phyloP scores from a whole-genome alignment of 345 rosid genomes.

The Dimocarpus longan region DNA sequence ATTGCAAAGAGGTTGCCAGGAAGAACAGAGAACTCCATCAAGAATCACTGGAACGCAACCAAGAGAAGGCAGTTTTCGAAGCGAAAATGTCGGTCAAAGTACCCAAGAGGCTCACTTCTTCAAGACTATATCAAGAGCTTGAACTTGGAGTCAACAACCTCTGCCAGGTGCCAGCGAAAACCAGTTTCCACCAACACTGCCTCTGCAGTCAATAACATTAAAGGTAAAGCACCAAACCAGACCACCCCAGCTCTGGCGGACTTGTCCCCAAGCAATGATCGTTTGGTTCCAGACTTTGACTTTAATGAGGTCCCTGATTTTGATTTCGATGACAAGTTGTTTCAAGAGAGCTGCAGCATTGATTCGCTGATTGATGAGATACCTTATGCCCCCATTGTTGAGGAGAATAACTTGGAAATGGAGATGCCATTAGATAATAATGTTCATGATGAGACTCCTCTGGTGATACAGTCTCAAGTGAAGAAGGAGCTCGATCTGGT shows the following conservation, averaged over 20 bases:
- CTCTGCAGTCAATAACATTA: background rate
- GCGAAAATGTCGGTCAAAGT: slow-evolving; percentile 77
- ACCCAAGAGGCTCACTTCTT: slow-evolving; percentile 70
- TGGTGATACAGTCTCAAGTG: slow-evolving; percentile 27
- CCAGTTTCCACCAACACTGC: slow-evolving; percentile 11
- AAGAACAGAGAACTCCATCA: slow-evolving; percentile 97
- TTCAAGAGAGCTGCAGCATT: slow-evolving; percentile 61
- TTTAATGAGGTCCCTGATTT: slow-evolving; percentile 56
- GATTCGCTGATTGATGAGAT: slow-evolving; percentile 72
- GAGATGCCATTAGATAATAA: slow-evolving; percentile 20
- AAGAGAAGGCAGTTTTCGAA: slow-evolving; percentile 87
- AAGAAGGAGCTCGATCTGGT: slow-evolving; percentile 57
- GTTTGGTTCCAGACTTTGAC: slow-evolving; percentile 52
- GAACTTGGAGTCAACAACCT: slow-evolving; percentile 41
- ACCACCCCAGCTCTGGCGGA: slow-evolving; percentile 14
- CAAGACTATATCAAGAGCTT: slow-evolving; percentile 94
- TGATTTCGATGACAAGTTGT: slow-evolving; percentile 60
- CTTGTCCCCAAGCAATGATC: slow-evolving; percentile 31
- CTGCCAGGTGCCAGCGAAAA: slow-evolving; percentile 31
- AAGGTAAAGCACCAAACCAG: background rate
- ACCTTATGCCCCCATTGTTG: slow-evolving; percentile 32
- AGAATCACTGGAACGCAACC: slow-evolving; percentile 99
- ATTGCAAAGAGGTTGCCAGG: slow-evolving; percentile 92
- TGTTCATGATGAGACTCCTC: slow-evolving; percentile 11
- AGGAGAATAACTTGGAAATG: slow-evolving; percentile 31